Percentiles rank a stretch among this genome's conserved stretches.
Conservation (phyloP, 2,329 filamentous ascomycete genomes). For the Fusarium mexicanum region DNA sequence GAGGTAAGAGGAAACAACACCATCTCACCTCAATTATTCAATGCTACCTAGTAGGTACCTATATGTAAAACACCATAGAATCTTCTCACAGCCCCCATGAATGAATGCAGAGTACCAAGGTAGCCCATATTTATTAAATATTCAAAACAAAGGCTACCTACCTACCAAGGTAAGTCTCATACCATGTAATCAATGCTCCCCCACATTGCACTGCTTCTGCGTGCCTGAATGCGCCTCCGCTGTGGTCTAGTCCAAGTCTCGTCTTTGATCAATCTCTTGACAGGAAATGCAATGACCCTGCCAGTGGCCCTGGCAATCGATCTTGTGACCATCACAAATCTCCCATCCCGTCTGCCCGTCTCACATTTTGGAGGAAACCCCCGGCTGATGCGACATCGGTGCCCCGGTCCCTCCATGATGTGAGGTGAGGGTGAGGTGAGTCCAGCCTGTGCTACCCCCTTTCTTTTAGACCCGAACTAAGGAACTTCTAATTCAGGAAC, state of each 20-base stretch:
- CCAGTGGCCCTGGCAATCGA: conserved; percentile 35
- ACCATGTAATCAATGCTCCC: conserved; percentile 16
- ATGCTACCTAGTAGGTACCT: background rate
- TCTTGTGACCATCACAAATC: conserved; percentile 43
- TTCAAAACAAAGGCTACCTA: background rate
- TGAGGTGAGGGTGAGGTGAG: conserved; percentile 12
- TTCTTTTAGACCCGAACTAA: conserved; percentile 6
- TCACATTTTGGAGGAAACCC: conserved; percentile 31
- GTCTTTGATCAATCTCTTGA: conserved; percentile 24
- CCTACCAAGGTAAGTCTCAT: background rate
- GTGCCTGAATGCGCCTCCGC: conserved; percentile 25
- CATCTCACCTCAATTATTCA: background rate
- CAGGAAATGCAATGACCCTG: conserved; percentile 15
- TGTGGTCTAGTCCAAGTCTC: conserved; percentile 23
- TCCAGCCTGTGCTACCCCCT: conserved; percentile 4
- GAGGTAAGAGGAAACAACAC: conserved; percentile 32
- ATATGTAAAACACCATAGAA: conserved; percentile 18
- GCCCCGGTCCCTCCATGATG: conserved; percentile 6
- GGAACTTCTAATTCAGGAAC: conserved; percentile 14
- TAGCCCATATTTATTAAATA: background rate
- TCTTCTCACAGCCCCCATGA: background rate
- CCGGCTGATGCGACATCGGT: conserved; percentile 40
- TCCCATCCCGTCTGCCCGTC: conserved; percentile 40
- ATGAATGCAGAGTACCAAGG: background rate
- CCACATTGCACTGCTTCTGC: conserved; percentile 24